Base-by-base conservation (phyloP, 148 eudicot genomes). In the Rhododendron vialii region DNA sequence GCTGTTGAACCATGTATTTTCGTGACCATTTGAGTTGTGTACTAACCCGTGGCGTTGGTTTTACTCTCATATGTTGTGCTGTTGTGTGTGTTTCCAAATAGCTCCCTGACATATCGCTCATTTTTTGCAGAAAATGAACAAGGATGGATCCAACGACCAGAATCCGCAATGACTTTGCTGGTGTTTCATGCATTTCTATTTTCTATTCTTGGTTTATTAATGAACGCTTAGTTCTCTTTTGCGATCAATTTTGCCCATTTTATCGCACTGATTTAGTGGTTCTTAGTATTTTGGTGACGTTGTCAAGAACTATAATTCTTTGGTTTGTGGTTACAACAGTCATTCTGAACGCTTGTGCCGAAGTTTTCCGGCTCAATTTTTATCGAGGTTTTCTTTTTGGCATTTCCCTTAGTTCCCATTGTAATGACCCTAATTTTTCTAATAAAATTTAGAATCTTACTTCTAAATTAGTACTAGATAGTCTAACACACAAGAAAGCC, bases 111-210 rank as follows among this genome's bases (percentile, higher is more conserved):
- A 36, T 43, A 17, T 48, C 33, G 1, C 45, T 15, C 0, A 53
- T 36, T 63, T 84, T 55, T 50, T 86, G 89, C 88, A 91, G 93
- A 91, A 91, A 82, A 41, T 88, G 63, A 76, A 82, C 74, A 53
- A 90, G 84, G 90, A 88, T 78, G 90, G 86, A 84, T 81, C 88
- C 22, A 53, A 76, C 35, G 87, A 80, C 28, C 90, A 67, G 81
- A 87, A 73, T 50, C 85, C 51, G 24, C 38, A n/a, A 84, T 74
- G 30, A 41, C 13, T 41, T 50, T 28, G 36, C 75, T 69, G 75
- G 36, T 69, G 80, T 43, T 18, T 20, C 20, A 26, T 28, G 11
- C 7, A 51, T 17, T 79, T 79, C 7, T 26, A 0, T 30, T 30
- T 30, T 30, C 30, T 30, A 28, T 28, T 26, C 75, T 69, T 11